Conservation (phyloP, 1,284 basidiomycete species). For the Trichosporon faecale region DNA sequence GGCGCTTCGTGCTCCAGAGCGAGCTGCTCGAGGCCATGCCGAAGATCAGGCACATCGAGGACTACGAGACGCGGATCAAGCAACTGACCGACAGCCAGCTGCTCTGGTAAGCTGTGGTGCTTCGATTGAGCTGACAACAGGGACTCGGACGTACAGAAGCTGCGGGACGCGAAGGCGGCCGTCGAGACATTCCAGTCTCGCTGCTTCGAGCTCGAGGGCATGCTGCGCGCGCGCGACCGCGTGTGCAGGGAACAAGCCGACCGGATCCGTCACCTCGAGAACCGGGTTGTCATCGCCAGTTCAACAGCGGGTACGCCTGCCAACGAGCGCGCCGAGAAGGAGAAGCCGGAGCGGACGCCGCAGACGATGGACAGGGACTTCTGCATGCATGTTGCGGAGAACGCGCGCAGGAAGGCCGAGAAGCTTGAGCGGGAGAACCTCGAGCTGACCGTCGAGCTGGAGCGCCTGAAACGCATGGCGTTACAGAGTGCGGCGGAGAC, state of each 20-base stretch:
- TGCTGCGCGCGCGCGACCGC: constrained; percentile 31
- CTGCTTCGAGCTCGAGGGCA: constrained; percentile 31
- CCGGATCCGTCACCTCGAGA: constrained; percentile 21
- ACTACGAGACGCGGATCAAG: constrained; percentile 45
- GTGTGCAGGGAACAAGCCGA: constrained; percentile 26
- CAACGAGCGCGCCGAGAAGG: constrained; percentile 20
- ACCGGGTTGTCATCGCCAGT: neutral
- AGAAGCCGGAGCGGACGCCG: constrained; percentile 26
- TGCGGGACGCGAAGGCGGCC: constrained; percentile 31
- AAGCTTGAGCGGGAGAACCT: constrained; percentile 41
- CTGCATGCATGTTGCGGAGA: constrained; percentile 29
- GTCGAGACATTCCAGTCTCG: constrained; percentile 21
- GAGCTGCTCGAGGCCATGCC: constrained; percentile 40
- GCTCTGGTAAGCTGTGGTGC: constrained; percentile 36
- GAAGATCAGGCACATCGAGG: constrained; percentile 42
- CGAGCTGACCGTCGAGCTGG: constrained; percentile 27
- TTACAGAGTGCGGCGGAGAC: neutral
- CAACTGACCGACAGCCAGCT: constrained; percentile 41
- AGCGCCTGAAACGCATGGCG: constrained; percentile 20
- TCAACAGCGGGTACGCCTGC: neutral
- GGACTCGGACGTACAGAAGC: constrained; percentile 34
- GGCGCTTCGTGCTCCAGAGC: constrained; percentile 43
- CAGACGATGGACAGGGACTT: neutral
- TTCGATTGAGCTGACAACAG: constrained; percentile 17
- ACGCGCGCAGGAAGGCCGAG: constrained; percentile 26